These are phyloP conservation scores for Chlamydomonas reinhardtii DNA, from an alignment of 163 green algal genomes.

Conservation along the genomic window DNA sequence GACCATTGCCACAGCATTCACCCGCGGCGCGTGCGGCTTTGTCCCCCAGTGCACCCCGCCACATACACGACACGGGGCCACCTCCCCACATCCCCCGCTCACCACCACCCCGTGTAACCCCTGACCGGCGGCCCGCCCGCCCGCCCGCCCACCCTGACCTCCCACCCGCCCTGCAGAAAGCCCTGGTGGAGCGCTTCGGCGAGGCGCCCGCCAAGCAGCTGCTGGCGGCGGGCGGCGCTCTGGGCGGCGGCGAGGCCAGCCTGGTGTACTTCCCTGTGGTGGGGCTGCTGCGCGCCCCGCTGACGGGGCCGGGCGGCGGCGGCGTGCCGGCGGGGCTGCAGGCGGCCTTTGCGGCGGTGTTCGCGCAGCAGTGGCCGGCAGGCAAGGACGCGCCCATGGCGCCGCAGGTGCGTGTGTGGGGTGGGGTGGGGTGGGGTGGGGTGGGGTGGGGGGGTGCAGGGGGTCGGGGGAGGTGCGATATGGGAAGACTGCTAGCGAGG, in stretches of 20 bases:
- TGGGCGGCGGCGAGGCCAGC: neutral
- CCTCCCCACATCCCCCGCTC: too few relatives aligned
- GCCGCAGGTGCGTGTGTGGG: neutral
- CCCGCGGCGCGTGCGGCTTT: too few relatives aligned
- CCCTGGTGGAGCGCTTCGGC: slow-evolving; percentile 36
- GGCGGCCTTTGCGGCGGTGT: slow-evolving; percentile 31
- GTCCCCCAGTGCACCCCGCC: too few relatives aligned
- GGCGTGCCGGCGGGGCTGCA: slow-evolving; percentile 11
- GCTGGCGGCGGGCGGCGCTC: neutral
- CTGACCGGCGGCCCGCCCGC: too few relatives aligned
- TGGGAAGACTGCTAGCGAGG: too few relatives aligned
- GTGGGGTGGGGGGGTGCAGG: neutral
- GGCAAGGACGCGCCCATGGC: slow-evolving; percentile 3
- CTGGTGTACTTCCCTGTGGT: slow-evolving; percentile 46
- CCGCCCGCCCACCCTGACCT: neutral
- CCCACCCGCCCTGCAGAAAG: neutral
- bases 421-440: neutral
- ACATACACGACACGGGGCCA: too few relatives aligned
- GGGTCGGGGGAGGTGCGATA: too few relatives aligned
- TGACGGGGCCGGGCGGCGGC: neutral
- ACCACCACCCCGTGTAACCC: neutral
- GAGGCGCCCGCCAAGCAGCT: slow-evolving; percentile 21
- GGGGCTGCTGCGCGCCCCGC: slow-evolving; percentile 18
- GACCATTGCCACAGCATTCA: too few relatives aligned
- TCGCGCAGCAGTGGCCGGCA: slow-evolving; percentile 14